These are phyloP conservation scores for Parascedosporium putredinis DNA, from an alignment of 2,329 filamentous ascomycete genomes.

Conservation along the genomic window DNA sequence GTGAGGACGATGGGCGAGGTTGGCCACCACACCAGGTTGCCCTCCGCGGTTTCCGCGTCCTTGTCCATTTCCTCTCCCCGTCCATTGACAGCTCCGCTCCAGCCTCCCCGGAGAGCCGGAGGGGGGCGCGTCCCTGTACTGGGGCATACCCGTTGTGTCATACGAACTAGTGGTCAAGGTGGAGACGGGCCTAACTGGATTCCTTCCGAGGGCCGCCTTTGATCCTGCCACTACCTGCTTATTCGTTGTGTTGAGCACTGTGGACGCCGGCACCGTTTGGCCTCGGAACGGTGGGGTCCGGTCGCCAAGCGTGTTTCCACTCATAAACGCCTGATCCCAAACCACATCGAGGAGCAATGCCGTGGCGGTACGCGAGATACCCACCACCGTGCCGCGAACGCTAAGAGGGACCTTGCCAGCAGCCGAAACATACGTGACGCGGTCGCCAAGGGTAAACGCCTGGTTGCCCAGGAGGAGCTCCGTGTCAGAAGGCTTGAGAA, in stretches of 20 bases:
- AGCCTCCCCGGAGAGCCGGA: slow-evolving; percentile 43
- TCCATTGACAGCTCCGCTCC: slow-evolving; percentile 46
- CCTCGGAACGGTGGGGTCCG: slow-evolving; percentile 89
- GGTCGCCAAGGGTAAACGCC: slow-evolving; percentile 73
- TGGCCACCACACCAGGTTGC: slow-evolving; percentile 17
- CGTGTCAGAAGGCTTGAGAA: slow-evolving; percentile 92
- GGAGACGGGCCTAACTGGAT: slow-evolving; percentile 32
- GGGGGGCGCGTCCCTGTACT: slow-evolving; percentile 50
- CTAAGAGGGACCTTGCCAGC: slow-evolving; percentile 93
- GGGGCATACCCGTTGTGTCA: slow-evolving; percentile 48
- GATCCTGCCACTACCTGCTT: slow-evolving; percentile 68
- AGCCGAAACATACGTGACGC: slow-evolving; percentile 84
- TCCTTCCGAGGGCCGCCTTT: slow-evolving; percentile 32
- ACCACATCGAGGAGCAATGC: slow-evolving; percentile 80
- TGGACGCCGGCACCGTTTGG: slow-evolving; percentile 79
- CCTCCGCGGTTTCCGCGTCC: slow-evolving; percentile 27
- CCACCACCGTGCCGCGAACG: slow-evolving; percentile 84
- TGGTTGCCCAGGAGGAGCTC: slow-evolving; percentile 85
- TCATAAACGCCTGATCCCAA: slow-evolving; percentile 95
- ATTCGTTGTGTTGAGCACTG: slow-evolving; percentile 77
- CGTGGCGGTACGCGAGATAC: slow-evolving; percentile 78
- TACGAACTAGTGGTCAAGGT: slow-evolving; percentile 44
- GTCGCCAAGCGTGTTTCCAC: slow-evolving; percentile 81
- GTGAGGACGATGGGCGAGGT: slow-evolving; percentile 11
- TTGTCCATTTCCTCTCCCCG: slow-evolving; percentile 34